Evolutionary conservation across 768 basidiomycete species (phyloP), one percentile per base, ranked within the genome.

Genomic region (Phaffia tasmanica): DNA sequence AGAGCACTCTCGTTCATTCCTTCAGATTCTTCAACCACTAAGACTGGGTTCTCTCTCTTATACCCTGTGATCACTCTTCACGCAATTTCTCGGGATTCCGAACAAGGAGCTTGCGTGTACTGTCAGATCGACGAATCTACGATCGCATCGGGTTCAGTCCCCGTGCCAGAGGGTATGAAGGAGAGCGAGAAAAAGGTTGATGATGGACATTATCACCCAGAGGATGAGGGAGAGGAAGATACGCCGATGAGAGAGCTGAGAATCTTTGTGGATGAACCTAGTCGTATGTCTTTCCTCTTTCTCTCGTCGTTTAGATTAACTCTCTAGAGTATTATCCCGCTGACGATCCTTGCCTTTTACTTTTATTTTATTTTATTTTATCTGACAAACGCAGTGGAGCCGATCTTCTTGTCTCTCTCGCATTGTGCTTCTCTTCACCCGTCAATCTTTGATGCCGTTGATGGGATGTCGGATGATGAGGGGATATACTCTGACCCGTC

Each of bases 41-140:
- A 84, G 19, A 79, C 79, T 54, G 91, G 89, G 19, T 86, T 97
- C 76, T 84, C 87, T 70, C 83, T 98, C 73, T 80, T 85, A 65
- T 98, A 94, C 75, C 90, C 89, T 14, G 80, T 86, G 6, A 88
- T 99, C 73, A 94, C 90, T 0, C 82, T 99, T 1, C 95, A 99
- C 72, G 95, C 95, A 29, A 82, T 93, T 63, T 89, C 91, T 0
- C 85, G 90, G 55, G 81, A 82, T 2, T 69, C 77, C 11, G 35
- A 35, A 16, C 50, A 54, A 19, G 81, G 80, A 0, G 85, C 88
- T 3, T 86, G 84, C 8, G 82, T 98, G 74, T 98, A 97, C 76
- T 95, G 92, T 74, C 95, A 99, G 71, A 82, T 98, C 15, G 93
- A 95, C 71, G 89, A 89, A 59, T 77, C 77, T n/a, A 77, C 74